Evolutionary conservation across 163 green algal genomes (phyloP), one percentile per base, ranked within the genome.

Genomic region (Prototheca wickerhamii): DNA sequence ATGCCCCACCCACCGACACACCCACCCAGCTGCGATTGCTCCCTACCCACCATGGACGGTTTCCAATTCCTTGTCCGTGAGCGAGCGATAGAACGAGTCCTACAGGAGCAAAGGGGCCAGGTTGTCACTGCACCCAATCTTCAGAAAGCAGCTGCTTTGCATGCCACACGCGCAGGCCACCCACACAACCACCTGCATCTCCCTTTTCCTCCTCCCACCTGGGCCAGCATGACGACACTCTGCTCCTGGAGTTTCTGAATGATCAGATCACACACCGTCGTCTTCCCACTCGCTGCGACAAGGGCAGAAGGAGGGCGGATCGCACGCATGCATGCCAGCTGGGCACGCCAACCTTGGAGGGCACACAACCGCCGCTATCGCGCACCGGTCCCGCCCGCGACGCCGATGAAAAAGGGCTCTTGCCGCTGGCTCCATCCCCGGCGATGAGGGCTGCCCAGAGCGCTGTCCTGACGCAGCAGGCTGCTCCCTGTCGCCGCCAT

Each of bases 191-290:
- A 21, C 23, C 4, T 28, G 31, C 57, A 26, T 21, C 21, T 23
- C 23, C 23, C 34, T 18, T 5, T 12, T 8, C 18, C 37, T 56
- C 3, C 26, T 15, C 55, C 0, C 54, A 64, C 64, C 56, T 94
- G 85, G 1, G 70, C 63, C 20, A 96, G 71, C 71, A 95, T 86
- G 0, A 90, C 87, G 4, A 94, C 88, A 56, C 82, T 87, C 65
- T 93, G 84, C 54, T 93, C 82, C 56, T 89, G 75, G 23, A 94
- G 78, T 8, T 82, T 69, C 64, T 95, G 85, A 61, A 89, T 89
- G 57, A 96, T 95, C 1, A 78, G 62, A 61, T 91, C 82, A 60
- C 86, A 95, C 18, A 96, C 87, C 23, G 86, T 91, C 0, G 84
- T 89, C 63, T 93, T 93, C 34, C 86, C 86, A 23, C 55, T 77